Evolutionary conservation across 2,329 filamentous ascomycete species (phyloP).

Genomic region (Pezicula radicicola): DNA sequence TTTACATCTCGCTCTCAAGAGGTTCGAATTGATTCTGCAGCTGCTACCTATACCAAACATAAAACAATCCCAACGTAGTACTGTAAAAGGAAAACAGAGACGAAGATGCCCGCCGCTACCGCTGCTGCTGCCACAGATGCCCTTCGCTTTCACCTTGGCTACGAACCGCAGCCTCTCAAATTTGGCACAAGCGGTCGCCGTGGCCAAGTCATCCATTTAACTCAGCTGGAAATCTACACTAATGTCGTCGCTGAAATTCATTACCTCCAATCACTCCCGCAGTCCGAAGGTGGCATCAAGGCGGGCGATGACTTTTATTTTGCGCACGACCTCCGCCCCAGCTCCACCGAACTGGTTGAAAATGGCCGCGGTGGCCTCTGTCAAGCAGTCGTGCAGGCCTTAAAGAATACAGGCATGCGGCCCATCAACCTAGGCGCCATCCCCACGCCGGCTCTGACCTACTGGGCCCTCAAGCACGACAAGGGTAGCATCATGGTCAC

Average conservation of each 20-base stretch:
- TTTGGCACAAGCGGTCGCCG: conserved; percentile 33
- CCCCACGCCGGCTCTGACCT: conserved; percentile 29
- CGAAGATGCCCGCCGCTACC: no score
- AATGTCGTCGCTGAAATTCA: conserved; percentile 30
- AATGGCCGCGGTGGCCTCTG: conserved; percentile 26
- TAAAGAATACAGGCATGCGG: conserved; percentile 26
- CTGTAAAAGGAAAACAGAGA: no score
- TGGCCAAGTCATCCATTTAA: conserved; percentile 28
- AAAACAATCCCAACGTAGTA: no score
- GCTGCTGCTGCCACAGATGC: neutral
- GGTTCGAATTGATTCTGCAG: no score
- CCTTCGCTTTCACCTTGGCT: conserved; percentile 19
- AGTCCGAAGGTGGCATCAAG: conserved; percentile 25
- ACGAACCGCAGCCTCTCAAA: conserved; percentile 27
- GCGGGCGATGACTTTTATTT: conserved; percentile 30
- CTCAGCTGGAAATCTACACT: conserved; percentile 31
- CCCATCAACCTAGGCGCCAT: conserved; percentile 30
- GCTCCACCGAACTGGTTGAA: conserved; percentile 27
- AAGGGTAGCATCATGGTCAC: conserved; percentile 34
- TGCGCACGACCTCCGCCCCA: conserved; percentile 30
- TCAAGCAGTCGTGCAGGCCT: conserved; percentile 28
- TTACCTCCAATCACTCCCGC: conserved; percentile 26
- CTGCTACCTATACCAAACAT: no score
- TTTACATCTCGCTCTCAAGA: no score
- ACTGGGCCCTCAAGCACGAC: conserved; percentile 23